Conservation (phyloP, 192 early-diverging fungal genomes). For the Rhizophagus clarus region DNA sequence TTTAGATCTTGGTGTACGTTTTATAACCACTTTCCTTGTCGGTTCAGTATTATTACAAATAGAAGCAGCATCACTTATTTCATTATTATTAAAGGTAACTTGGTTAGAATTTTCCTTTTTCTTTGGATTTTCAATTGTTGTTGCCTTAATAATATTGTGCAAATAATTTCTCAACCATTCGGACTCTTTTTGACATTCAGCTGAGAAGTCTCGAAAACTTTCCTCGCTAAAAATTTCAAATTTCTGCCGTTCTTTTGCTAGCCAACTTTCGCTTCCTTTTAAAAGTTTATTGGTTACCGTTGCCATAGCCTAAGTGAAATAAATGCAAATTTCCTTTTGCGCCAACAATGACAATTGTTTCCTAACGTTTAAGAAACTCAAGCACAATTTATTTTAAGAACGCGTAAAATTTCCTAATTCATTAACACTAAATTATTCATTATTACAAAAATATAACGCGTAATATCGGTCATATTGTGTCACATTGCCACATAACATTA, state of each 20-base stretch:
- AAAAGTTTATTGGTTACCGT: background rate
- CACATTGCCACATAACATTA: too few relatives aligned
- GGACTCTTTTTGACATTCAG: background rate
- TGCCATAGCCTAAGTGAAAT: background rate
- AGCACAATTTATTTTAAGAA: too few relatives aligned
- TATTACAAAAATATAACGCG: too few relatives aligned
- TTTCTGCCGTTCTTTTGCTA: background rate
- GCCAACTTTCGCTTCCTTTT: background rate
- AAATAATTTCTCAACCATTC: background rate
- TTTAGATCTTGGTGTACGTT: background rate
- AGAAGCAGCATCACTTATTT: background rate
- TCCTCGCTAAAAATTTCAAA: conserved; percentile 17
- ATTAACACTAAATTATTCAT: too few relatives aligned
- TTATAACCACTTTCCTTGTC: background rate
- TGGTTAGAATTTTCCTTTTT: background rate
- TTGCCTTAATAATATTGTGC: background rate
- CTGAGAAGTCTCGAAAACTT: background rate
- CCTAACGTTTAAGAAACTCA: too few relatives aligned
- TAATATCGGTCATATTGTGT: too few relatives aligned
- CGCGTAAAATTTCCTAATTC: too few relatives aligned
- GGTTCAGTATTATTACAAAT: background rate
- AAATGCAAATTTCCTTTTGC: too few relatives aligned
- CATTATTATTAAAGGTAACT: background rate
- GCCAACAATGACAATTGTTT: too few relatives aligned
- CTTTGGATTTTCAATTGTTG: background rate